Evolutionary conservation across 495 filamentous ascomycete genomes (phyloP).

Genomic region (Lophiostoma macrostomum): DNA sequence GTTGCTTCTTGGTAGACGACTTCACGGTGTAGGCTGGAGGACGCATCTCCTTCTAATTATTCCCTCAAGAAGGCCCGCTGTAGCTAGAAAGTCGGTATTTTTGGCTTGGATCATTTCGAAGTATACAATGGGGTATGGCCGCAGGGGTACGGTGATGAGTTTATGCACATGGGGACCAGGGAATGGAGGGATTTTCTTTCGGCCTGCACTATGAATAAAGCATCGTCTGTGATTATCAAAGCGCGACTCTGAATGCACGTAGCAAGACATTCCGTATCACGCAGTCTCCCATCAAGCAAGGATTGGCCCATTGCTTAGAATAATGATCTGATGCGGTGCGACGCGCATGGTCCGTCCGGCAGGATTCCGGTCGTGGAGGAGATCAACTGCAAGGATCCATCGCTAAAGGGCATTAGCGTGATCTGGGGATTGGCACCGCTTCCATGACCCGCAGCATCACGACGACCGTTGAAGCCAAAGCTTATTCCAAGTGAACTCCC

Average conservation of each 20-base stretch:
- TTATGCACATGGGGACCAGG: neutral
- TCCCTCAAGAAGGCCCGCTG: neutral
- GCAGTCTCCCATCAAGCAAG: too few relatives aligned
- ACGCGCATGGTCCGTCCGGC: too few relatives aligned
- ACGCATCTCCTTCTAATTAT: slow-evolving; percentile 12
- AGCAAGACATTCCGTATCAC: too few relatives aligned
- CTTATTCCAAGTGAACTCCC: neutral
- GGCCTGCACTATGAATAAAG: neutral
- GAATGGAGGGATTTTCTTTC: slow-evolving; percentile 7
- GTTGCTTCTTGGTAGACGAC: slow-evolving; percentile 6
- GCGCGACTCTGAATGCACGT: too few relatives aligned
- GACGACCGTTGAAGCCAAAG: neutral
- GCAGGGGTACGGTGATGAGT: neutral
- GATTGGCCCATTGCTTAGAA: too few relatives aligned
- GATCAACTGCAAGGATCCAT: neutral
- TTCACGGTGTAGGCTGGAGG: neutral
- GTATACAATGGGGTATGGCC: slow-evolving; percentile 2
- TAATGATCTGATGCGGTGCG: too few relatives aligned
- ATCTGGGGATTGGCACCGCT: neutral
- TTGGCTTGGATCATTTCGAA: slow-evolving; percentile 1
- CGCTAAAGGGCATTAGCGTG: neutral
- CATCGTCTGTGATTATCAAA: neutral
- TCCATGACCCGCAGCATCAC: neutral
- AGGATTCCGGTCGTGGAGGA: too few relatives aligned
- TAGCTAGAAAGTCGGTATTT: neutral